Evolutionary conservation across 805 yeast genomes (phyloP).

Genomic region (Wickerhamomyces canadensis): DNA sequence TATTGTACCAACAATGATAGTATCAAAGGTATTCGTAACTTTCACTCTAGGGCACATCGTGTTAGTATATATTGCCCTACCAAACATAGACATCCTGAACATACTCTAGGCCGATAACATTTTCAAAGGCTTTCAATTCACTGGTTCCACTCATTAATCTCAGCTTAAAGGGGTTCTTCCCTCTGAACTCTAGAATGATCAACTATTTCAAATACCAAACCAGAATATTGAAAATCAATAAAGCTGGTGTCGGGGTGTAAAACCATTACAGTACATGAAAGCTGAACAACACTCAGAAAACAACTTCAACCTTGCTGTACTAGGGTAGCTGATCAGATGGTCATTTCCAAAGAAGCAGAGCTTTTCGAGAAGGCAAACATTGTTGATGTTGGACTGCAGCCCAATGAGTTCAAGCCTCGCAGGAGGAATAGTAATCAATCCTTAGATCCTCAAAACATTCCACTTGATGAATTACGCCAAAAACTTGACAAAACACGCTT

Average conservation of each 20-base stretch:
- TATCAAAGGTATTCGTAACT: slow-evolving; percentile 55
- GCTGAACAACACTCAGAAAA: no score
- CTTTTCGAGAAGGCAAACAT: slow-evolving; percentile 28
- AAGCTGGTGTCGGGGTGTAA: slow-evolving; percentile 5
- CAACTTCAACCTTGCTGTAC: no score
- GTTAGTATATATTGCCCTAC: slow-evolving; percentile 8
- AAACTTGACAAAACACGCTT: neutral
- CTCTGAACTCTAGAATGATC: no score
- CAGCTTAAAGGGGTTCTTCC: no score
- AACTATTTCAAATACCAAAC: no score
- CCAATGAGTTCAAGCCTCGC: slow-evolving; percentile 12
- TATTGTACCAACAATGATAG: slow-evolving; percentile 52
- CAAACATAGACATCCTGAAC: slow-evolving; percentile 1
- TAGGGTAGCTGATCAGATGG: no score
- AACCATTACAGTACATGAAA: no score
- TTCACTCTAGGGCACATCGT: slow-evolving; percentile 38
- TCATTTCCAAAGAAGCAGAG: slow-evolving; percentile 24
- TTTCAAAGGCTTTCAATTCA: slow-evolving; percentile 7
- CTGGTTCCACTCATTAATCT: slow-evolving; percentile 3
- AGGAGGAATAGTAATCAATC: slow-evolving; percentile 4
- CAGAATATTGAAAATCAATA: neutral
- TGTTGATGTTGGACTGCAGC: slow-evolving; percentile 27
- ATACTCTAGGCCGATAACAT: slow-evolving; percentile 11
- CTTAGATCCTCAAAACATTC: slow-evolving; percentile 1
- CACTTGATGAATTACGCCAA: slow-evolving; percentile 3